These are phyloP conservation scores for Chrysanthemum seticuspe DNA, from an alignment of 129 eudicot genomes.

Conservation along the genomic window DNA sequence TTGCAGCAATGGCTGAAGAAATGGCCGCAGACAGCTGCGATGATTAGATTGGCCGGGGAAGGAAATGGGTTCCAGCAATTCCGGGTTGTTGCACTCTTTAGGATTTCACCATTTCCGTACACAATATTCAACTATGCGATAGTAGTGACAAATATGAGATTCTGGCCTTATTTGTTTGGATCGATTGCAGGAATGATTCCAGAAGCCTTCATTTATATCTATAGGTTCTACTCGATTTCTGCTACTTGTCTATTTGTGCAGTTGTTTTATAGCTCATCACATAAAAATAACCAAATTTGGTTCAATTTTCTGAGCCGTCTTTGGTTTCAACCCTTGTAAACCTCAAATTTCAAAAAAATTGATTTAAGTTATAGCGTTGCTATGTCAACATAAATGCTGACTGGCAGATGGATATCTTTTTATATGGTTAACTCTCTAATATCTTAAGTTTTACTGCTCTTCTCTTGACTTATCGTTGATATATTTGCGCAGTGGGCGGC, in stretches of 20 bases:
- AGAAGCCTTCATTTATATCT: constrained; percentile 88
- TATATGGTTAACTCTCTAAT: no score
- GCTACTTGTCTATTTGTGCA: background rate
- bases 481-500: constrained; percentile 59
- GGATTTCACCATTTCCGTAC: constrained; percentile 95
- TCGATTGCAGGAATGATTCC: constrained; percentile 93
- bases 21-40: constrained; percentile 91
- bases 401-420: no score
- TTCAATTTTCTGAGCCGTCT: no score
- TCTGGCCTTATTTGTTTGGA: constrained; percentile 91
- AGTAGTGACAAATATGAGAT: constrained; percentile 80
- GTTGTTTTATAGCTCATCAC: background rate
- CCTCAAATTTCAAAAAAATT: no score
- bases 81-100: constrained; percentile 72
- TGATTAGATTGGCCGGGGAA: constrained; percentile 87
- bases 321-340: no score
- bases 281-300: no score
- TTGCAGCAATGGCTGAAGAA: constrained; percentile 84
- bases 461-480: background rate
- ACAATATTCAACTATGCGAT: constrained; percentile 87
- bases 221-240: constrained; percentile 41
- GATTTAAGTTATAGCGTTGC: no score
- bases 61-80: constrained; percentile 87
- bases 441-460: background rate
- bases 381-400: no score